These are phyloP conservation scores for Salvia splendens DNA, from an alignment of 257 asterid genomes.

Conservation along the genomic window DNA sequence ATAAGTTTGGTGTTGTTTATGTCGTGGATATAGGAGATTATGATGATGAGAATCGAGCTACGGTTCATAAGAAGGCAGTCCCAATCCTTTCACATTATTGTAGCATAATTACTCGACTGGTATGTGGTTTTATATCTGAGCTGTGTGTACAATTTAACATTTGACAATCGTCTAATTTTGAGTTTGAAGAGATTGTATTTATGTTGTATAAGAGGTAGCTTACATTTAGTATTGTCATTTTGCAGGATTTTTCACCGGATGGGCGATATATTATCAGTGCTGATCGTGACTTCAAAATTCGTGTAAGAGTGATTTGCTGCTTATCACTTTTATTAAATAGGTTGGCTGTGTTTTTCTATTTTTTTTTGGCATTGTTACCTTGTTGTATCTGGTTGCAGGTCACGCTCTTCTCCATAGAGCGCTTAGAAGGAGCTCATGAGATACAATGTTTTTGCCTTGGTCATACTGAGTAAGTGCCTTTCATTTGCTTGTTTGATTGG, in stretches of 20 bases:
- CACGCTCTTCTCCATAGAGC: conserved; percentile 70
- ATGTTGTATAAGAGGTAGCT: conserved; percentile 8
- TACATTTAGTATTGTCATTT: neutral
- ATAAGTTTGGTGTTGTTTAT: conserved; percentile 88
- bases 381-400: conserved; percentile 54
- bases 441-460: conserved; percentile 92
- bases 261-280: conserved; percentile 73
- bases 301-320: conserved; percentile 50
- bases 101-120: conserved; percentile 96
- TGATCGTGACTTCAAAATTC: conserved; percentile 94
- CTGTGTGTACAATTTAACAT: neutral
- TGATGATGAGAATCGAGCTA: conserved; percentile 37
- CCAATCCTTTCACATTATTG: conserved; percentile 93
- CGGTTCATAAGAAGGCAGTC: conserved; percentile 57
- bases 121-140: conserved; percentile 31
- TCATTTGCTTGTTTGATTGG: neutral
- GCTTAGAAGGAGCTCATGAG: conserved; percentile 79
- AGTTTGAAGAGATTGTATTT: neutral
- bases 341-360: conserved; percentile 9
- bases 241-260: conserved; percentile 91
- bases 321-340: conserved; percentile 2
- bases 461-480: conserved; percentile 78
- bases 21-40: conserved; percentile 52
- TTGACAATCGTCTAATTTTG: neutral
- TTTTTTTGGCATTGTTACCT: conserved; percentile 18